Percentiles rank a stretch among this genome's conserved stretches.
These are phyloP conservation scores for Panicum hallii DNA, from an alignment of 202 grass and related monocot species.

Conservation along the genomic window DNA sequence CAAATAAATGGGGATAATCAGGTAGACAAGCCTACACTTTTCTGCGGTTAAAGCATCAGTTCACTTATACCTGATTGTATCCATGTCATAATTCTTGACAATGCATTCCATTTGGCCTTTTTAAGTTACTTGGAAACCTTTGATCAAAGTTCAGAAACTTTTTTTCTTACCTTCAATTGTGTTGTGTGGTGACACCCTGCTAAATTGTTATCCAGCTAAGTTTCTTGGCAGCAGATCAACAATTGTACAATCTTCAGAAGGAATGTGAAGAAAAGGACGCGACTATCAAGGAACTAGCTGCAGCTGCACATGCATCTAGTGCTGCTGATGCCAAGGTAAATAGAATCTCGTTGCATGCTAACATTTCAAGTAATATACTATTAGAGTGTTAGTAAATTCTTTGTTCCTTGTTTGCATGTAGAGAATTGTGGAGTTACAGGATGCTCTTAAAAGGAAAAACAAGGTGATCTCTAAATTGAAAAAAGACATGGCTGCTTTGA, in stretches of 20 bases:
- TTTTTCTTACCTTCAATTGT: neutral
- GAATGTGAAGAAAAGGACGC: slow-evolving; percentile 92
- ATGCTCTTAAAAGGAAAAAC: slow-evolving; percentile 82
- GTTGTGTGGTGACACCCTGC: slow-evolving; percentile 21
- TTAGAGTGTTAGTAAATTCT: neutral
- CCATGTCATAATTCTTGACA: slow-evolving; percentile 18
- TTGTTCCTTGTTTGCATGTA: slow-evolving; percentile 37
- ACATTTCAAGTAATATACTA: slow-evolving; percentile 10
- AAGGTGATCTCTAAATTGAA: slow-evolving; percentile 86
- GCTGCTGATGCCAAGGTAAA: slow-evolving; percentile 67
- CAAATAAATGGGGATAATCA: slow-evolving; percentile 72
- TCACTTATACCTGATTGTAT: neutral
- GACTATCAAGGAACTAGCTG: slow-evolving; percentile 73
- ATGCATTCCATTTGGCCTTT: neutral
- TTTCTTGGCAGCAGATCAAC: slow-evolving; percentile 71
- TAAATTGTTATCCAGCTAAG: slow-evolving; percentile 59
- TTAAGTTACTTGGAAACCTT: neutral
- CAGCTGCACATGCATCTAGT: slow-evolving; percentile 59
- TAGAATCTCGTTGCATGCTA: neutral
- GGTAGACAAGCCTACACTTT: slow-evolving; percentile 45
- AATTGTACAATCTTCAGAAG: slow-evolving; percentile 88
- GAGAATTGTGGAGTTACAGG: slow-evolving; percentile 86
- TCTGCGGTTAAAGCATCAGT: neutral
- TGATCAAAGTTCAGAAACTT: slow-evolving; percentile 20
- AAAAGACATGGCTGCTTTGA: slow-evolving; percentile 76